Evolutionary conservation across 1,284 basidiomycete species (phyloP), one percentile per base, ranked within the genome.

Genomic region (Malassezia pachydermatis): DNA sequence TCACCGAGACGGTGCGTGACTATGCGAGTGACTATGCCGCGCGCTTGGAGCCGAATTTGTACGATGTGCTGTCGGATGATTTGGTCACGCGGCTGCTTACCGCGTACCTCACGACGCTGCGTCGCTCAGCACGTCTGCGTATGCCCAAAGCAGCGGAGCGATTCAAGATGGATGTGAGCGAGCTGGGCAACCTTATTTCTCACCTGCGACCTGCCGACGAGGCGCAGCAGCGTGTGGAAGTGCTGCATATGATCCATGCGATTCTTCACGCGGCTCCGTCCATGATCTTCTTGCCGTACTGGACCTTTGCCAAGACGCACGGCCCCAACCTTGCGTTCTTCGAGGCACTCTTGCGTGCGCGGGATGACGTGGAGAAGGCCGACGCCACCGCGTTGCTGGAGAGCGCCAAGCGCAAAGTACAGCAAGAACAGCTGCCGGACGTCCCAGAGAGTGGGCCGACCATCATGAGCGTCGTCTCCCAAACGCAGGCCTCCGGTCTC

Each of bases 1-100:
- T 98, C 51, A 78, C 94, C 57, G 88, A 90, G 75, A 98, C 94
- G 37, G 86, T 98, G 78, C 81, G 84, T 45, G 94, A 99, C 70
- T 98, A 98, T 74, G 86, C 88, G 78, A 73, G 78, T 19, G 92
- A 98, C 74, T 95, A 88, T 71, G 84, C 89, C 70, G 78, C 80
- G 39, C 92, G 84, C 64, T 82, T 99, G 47, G 94, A 94, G 71
- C 79, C 86, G 4, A 84, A 87, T 5, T 78, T 99, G 43, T 84
- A 95, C 61, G 90, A 96, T 55, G 79, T 95, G 27, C 78, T 98
- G 30, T 77, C 92, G 20, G 90, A 96, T 73, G 89, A 98, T 70
- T 80, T 98, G 41, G 77, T 96, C 45, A 88, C 96, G 65, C 77
- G 83, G 5, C 90, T 95, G 77, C 78, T 98, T 29, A 83, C 92